Base-by-base conservation (phyloP, 352 stramenopile genomes). In the Elongisporangium anandrum region DNA sequence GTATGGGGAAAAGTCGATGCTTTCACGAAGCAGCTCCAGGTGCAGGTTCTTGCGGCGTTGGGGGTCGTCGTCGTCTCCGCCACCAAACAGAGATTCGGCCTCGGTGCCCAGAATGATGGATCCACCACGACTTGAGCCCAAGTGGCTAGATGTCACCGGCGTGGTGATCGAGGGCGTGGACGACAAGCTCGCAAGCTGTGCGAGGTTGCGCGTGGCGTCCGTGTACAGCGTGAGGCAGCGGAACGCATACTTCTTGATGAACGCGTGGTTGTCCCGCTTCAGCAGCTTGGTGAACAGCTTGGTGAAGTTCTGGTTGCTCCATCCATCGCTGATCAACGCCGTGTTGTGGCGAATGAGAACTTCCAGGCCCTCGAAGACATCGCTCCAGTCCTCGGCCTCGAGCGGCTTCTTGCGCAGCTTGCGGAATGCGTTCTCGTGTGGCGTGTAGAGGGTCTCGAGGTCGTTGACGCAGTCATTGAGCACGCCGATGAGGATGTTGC, bases 181-280 rank as follows among this genome's bases (percentile, higher is more conserved):
- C 1, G 74, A 61, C 49, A 90, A 69, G 0, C 68, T 47, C 45
- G 73, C 51, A 29, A 95, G 70, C 57, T 94, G 82, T 64, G 81
- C 68, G n/a, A 86, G 61, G 60, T 75, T 90, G 29, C 86, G 71
- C 39, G 81, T 90, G 5, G 81, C 86, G 60, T 95, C 86, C 3
- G 84, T 79, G 63, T 91, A 95, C 17, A 95, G 69, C 49, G 86
- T 82, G 23, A 95, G 66, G 57, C 86, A 95, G 1, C 86, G 73
- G 63, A 95, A 95, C 5, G 86, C 86, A 62, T 95, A 95, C 58
- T 96, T 94, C 63, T 94, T 96, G 66, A 96, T 94, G 39, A 94
- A 82, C 6, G 83, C 73, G 58, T 94, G 83, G 73, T 96, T 94
- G 61, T 94, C 87, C 57, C 81, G 70, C 63, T 90, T 87, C 21